Evolutionary conservation across 805 yeast genomes (phyloP).

Genomic region (Priceomyces medius): DNA sequence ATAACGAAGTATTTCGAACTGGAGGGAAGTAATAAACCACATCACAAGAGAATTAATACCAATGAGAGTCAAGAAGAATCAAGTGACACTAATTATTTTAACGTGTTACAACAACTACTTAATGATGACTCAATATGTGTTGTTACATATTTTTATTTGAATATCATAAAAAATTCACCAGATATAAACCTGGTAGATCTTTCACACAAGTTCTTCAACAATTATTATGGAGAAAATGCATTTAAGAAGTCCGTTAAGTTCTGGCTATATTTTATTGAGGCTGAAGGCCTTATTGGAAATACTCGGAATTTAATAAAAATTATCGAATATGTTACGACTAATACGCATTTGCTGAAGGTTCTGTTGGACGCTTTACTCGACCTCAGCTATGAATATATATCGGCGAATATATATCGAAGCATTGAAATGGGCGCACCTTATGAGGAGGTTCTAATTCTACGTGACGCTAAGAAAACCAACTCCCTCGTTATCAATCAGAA

Average conservation of each 20-base stretch:
- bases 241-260: slow-evolving; percentile 46
- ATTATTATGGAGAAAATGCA: slow-evolving; percentile 22
- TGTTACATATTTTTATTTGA: slow-evolving; percentile 34
- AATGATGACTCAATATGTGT: slow-evolving; percentile 43
- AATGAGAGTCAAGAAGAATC: slow-evolving; percentile 6
- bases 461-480: slow-evolving; percentile 23
- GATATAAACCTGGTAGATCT: slow-evolving; percentile 13
- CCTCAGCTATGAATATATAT: slow-evolving; percentile 17
- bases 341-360: slow-evolving; percentile 48
- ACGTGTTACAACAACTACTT: slow-evolving; percentile 28
- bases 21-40: slow-evolving; percentile 13
- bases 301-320: slow-evolving; percentile 45
- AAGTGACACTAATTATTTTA: slow-evolving; percentile 12
- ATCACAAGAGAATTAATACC: background rate
- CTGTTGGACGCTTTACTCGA: slow-evolving; percentile 39
- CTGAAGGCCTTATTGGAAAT: slow-evolving; percentile 46
- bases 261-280: slow-evolving; percentile 58
- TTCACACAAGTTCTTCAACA: slow-evolving; percentile 29
- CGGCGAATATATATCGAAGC: slow-evolving; percentile 13
- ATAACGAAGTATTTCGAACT: slow-evolving; percentile 18
- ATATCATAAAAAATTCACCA: slow-evolving; percentile 22
- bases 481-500: slow-evolving; percentile 26
- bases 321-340: slow-evolving; percentile 42
- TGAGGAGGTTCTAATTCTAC: slow-evolving; percentile 14
- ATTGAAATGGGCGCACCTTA: slow-evolving; percentile 7